These are phyloP conservation scores for Chrysanthemum makinoi DNA, from an alignment of 129 eudicot species.

Conservation along the genomic window DNA sequence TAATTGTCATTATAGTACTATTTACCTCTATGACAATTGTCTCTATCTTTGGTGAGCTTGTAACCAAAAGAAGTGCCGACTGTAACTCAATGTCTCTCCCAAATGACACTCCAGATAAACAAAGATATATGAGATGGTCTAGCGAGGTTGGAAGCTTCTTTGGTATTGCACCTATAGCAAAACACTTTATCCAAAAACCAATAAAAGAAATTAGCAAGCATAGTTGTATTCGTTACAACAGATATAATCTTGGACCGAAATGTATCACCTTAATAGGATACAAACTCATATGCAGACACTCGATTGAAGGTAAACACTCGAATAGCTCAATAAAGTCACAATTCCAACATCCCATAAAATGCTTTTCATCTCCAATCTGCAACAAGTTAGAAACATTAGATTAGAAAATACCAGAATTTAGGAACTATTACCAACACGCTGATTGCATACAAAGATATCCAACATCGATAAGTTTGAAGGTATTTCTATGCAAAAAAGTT, in stretches of 20 bases:
- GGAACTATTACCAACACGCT: too few species aligned
- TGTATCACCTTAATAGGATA: constrained; percentile 14
- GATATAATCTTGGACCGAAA: neutral
- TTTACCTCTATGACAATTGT: constrained; percentile 8
- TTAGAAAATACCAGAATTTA: too few species aligned
- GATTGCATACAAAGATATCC: too few species aligned
- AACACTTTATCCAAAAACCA: constrained; percentile 23
- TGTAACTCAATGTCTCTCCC: constrained; percentile 19
- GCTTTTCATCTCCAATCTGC: constrained; percentile 17
- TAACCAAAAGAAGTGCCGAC: constrained; percentile 17
- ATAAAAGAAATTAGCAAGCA: constrained; percentile 1
- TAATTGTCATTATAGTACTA: neutral
- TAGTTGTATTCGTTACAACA: neutral
- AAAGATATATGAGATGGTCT: constrained; percentile 16
- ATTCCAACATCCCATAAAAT: constrained; percentile 17
- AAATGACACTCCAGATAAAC: constrained; percentile 11
- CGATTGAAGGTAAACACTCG: constrained; percentile 20
- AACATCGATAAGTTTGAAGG: too few species aligned
- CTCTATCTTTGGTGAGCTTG: constrained; percentile 17
- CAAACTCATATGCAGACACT: constrained; percentile 18
- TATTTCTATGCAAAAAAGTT: too few species aligned
- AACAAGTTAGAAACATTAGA: neutral
- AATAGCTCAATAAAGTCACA: constrained; percentile 18
- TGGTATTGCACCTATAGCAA: constrained; percentile 25
- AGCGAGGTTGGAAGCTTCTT: constrained; percentile 12